Percentiles rank a stretch among this genome's conserved stretches.
Evolutionary conservation across 176 grass and related monocot genomes (phyloP).

Genomic region (Triticum timopheevii): DNA sequence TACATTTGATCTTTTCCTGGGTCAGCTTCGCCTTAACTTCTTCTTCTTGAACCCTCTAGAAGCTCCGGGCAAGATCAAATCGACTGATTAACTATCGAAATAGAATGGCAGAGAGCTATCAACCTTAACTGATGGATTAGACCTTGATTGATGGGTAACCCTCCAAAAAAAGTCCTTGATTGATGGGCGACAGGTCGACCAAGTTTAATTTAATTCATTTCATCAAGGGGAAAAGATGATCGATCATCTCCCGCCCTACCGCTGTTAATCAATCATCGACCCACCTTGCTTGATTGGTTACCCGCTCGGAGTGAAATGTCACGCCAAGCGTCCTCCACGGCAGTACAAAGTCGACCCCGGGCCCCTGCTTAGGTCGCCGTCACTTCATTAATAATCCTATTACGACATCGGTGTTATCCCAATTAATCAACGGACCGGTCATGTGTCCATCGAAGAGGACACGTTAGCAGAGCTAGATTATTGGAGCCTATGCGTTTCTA

Average conservation of each 20-base stretch:
- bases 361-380: slow-evolving; percentile 22
- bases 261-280: neutral
- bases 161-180: too few relatives aligned
- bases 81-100: too few relatives aligned
- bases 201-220: neutral
- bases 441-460: neutral
- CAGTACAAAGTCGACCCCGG: neutral
- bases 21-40: too few relatives aligned
- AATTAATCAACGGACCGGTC: neutral
- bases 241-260: neutral
- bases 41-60: too few relatives aligned
- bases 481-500: neutral
- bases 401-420: neutral
- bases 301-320: neutral
- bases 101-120: too few relatives aligned
- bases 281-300: neutral
- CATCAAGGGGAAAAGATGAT: neutral
- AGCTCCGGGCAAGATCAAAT: too few relatives aligned
- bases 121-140: neutral
- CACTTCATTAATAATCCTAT: slow-evolving; percentile 2
- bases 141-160: neutral
- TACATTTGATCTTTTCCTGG: too few relatives aligned
- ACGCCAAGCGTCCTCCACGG: neutral
- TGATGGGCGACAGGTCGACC: neutral
- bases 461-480: neutral